Evolutionary conservation across 1,139 yeast genomes (phyloP), one percentile per base, ranked within the genome.

Genomic region (Kodamaea sp.): DNA sequence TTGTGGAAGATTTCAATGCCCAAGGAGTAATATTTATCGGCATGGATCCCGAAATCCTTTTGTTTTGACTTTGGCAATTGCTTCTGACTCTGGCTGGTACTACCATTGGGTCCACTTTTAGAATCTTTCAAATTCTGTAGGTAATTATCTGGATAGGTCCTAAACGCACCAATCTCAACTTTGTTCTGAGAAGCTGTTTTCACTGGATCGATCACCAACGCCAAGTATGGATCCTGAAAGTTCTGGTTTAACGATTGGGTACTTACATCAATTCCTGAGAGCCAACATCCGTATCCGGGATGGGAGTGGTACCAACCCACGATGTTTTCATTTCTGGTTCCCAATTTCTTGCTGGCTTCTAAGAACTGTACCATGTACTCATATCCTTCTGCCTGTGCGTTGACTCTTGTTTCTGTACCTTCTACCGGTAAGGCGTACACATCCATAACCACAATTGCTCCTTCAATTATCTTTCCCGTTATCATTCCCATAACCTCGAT

Each of bases 221-320:
- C 97, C 44, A 89, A 65, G 54, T 87, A 89, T 1, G 97, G 97
- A 52, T 89, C 97, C 56, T 89, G 96, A 54, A 80, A 88, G 41
- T 75, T 78, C 58, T 89, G 97, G 53, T 90, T 89, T 57, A 90
- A 63, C 38, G 76, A 69, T 55, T 92, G 96, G 0, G 97, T 89
- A 36, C 85, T 80, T 20, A 89, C 94, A 60, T 89, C 97, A 31
- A 89, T 88, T 12, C 92, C 94, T 42, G 92, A 81, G 26, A 89
- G 62, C 95, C 96, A 85, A 56, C 96, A 86, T 26, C 97, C 97
- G 58, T 89, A 92, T 0, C 97, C 97, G 0, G 97, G 97, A 59
- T 92, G 98, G 3, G 97, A 89, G 60, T 92, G 96, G 60, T 90
- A 86, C 95, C 95, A 86, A 6, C 97, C 97, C 11, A 89, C 88